Conservation (phyloP, 202 grass and related monocot genomes). For the Bolboschoenoplectus hybrid region DNA sequence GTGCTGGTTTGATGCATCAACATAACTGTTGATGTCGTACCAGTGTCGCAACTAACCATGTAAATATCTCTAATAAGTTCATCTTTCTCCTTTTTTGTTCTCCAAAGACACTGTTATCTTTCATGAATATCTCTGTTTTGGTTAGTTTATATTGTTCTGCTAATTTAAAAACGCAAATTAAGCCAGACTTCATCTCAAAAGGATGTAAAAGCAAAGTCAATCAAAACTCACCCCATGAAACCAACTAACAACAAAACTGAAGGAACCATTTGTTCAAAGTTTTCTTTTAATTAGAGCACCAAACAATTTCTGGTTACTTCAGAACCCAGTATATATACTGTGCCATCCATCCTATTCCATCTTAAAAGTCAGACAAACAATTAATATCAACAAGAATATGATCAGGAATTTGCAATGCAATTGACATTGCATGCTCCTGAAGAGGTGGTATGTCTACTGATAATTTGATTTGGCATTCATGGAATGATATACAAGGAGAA, state of each 20-base stretch:
- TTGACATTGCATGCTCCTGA: neutral
- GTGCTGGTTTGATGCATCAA: constrained; percentile 21
- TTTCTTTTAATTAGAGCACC: neutral
- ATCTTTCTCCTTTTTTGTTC: neutral
- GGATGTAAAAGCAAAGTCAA: neutral
- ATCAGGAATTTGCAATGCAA: neutral
- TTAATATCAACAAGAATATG: neutral
- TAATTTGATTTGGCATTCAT: neutral
- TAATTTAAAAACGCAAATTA: neutral
- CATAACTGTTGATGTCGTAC: constrained; percentile 4
- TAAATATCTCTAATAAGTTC: constrained; percentile 19
- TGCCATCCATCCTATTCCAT: neutral
- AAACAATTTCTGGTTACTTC: neutral
- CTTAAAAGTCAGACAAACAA: neutral
- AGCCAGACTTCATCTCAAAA: neutral
- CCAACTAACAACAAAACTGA: constrained; percentile 6
- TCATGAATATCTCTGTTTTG: neutral
- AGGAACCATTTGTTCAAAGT: neutral
- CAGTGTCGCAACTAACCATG: neutral
- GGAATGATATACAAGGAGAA: neutral
- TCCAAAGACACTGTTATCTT: no score
- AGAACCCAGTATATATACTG: neutral
- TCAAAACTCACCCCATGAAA: neutral
- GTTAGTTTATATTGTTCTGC: neutral
- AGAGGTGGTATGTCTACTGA: neutral